These are phyloP conservation scores for Chlorophyllum brunneum DNA, from an alignment of 768 basidiomycete species.

Conservation along the genomic window DNA sequence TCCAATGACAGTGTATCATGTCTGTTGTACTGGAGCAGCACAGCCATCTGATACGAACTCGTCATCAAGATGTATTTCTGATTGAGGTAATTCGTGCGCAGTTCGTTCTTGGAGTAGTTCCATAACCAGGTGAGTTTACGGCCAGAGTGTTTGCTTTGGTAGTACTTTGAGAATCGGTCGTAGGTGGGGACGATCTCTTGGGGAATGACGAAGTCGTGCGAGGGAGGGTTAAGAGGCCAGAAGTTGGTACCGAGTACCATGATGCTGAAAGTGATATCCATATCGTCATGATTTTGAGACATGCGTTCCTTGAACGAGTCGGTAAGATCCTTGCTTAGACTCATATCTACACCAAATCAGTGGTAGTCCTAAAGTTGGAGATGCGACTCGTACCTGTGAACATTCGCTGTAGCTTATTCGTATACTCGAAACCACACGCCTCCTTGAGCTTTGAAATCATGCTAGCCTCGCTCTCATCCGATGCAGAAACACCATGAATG, in stretches of 20 bases:
- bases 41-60: slow-evolving; percentile 96
- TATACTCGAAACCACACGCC: slow-evolving; percentile 98
- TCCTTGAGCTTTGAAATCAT: slow-evolving; percentile 99
- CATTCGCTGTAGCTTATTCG: slow-evolving; percentile 97
- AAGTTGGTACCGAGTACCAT: slow-evolving; percentile 97
- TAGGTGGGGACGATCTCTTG: slow-evolving; percentile 83
- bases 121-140: slow-evolving; percentile 97
- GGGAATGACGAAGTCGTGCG: slow-evolving; percentile 87
- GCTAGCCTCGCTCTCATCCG: slow-evolving; percentile 94
- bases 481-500: slow-evolving; percentile 88
- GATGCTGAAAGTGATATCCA: slow-evolving; percentile 88
- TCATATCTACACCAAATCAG: slow-evolving; percentile 65
- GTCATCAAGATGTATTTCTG: slow-evolving; percentile 98
- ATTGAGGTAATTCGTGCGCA: slow-evolving; percentile 89
- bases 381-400: slow-evolving; percentile 72
- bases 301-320: slow-evolving; percentile 97
- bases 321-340: slow-evolving; percentile 92
- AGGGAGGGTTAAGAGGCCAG: slow-evolving; percentile 89
- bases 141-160: slow-evolving; percentile 92
- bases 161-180: slow-evolving; percentile 92
- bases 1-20: slow-evolving; percentile 82
- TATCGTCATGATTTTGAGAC: slow-evolving; percentile 82
- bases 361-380: neutral
- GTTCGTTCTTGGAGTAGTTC: slow-evolving; percentile 98
- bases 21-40: slow-evolving; percentile 91